Conservation (phyloP, 1,284 basidiomycete genomes). For the Mycosarcoma mackinlayi region DNA sequence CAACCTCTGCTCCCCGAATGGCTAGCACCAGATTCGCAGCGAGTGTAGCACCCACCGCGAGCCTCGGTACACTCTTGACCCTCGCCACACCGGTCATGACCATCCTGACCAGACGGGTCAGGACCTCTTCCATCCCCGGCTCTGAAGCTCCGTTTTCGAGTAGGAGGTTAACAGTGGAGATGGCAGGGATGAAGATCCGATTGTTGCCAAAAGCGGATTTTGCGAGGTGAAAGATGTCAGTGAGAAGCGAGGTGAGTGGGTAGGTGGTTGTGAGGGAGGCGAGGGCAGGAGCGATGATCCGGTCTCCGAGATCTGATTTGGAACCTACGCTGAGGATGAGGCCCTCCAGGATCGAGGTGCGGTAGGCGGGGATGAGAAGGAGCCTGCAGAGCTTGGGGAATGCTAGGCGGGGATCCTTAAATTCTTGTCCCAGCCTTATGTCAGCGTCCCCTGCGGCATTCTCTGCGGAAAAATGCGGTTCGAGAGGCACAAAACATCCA, state of each 20-base stretch:
- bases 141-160: slow-evolving; percentile 43
- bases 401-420: slow-evolving; percentile 33
- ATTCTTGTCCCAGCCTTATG: background rate
- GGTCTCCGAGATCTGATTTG: slow-evolving; percentile 48
- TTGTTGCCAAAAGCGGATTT: slow-evolving; percentile 47
- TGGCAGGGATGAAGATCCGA: slow-evolving; percentile 46
- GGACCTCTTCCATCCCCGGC: background rate
- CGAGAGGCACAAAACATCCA: background rate
- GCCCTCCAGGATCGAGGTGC: slow-evolving; percentile 26
- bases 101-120: slow-evolving; percentile 22
- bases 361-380: slow-evolving; percentile 28
- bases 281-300: slow-evolving; percentile 28
- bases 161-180: slow-evolving; percentile 41
- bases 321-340: slow-evolving; percentile 43
- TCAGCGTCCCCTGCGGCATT: background rate
- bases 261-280: slow-evolving; percentile 6
- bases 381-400: slow-evolving; percentile 21
- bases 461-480: too few relatives aligned
- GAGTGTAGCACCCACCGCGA: slow-evolving; percentile 21
- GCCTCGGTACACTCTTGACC: slow-evolving; percentile 24
- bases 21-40: slow-evolving; percentile 16
- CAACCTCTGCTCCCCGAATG: too few relatives aligned
- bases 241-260: slow-evolving; percentile 7
- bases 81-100: slow-evolving; percentile 10
- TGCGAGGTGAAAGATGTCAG: slow-evolving; percentile 27